These are phyloP conservation scores for Aureobasidium sp. DNA, from an alignment of 2,329 filamentous ascomycete genomes.

Conservation along the genomic window DNA sequence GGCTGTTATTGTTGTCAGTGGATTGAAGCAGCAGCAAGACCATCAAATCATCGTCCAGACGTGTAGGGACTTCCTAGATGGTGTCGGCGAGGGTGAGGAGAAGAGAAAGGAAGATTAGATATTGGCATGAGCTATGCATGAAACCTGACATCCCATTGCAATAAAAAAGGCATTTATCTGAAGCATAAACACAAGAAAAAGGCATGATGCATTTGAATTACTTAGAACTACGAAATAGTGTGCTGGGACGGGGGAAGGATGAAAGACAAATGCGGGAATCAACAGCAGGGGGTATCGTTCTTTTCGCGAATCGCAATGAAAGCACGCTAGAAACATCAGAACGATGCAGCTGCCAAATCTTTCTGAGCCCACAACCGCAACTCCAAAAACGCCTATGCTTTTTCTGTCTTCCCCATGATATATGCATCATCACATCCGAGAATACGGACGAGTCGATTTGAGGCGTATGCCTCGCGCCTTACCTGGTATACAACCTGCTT, in stretches of 20 bases:
- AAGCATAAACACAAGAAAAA: not conserved
- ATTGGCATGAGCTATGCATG: too few relatives aligned
- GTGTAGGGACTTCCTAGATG: conserved; percentile 47
- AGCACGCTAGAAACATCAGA: not conserved
- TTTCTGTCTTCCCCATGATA: not conserved
- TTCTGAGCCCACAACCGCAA: not conserved
- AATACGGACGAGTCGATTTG: not conserved
- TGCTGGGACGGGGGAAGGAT: not conserved
- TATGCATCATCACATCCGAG: not conserved
- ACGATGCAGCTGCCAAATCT: not conserved
- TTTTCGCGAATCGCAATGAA: conserved; percentile 3
- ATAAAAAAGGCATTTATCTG: not conserved
- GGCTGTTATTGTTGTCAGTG: conserved; percentile 67
- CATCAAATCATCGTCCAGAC: conserved; percentile 69
- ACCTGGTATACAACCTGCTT: not conserved
- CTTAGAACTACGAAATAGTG: not conserved
- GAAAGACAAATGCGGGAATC: not conserved
- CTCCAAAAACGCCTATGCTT: not conserved
- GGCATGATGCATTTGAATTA: not conserved
- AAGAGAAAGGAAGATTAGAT: conserved; percentile 33
- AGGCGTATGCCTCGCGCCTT: not conserved
- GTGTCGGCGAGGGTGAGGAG: conserved; percentile 21
- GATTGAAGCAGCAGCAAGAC: conserved; percentile 69
- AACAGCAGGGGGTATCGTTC: conserved; percentile 5
- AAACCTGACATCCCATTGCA: too few relatives aligned